phyloP scores from a whole-genome alignment of 2,329 filamentous ascomycete species.

The Verticillium dahliae region DNA sequence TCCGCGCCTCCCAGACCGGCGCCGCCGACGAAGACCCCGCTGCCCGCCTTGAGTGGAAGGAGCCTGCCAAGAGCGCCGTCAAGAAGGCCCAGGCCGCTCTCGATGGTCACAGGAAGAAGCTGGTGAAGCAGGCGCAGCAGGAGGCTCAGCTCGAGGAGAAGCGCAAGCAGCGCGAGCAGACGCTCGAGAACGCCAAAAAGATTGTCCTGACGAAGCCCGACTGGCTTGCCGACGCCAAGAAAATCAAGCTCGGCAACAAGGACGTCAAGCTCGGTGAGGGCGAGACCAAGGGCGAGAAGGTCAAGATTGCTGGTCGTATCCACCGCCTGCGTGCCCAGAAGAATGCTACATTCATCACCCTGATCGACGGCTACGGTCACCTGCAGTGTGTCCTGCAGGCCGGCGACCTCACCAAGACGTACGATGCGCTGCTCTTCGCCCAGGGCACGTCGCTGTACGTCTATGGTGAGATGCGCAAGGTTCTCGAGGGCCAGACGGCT shows the following conservation, averaged over 20 bases:
- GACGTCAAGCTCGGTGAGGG: slow-evolving; percentile 54
- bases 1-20: slow-evolving; percentile 60
- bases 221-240: slow-evolving; percentile 65
- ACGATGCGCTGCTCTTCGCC: slow-evolving; percentile 79
- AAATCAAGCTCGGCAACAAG: slow-evolving; percentile 70
- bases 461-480: slow-evolving; percentile 74
- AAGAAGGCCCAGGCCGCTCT: slow-evolving; percentile 77
- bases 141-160: slow-evolving; percentile 68
- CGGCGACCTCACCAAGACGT: slow-evolving; percentile 81
- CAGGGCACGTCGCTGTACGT: slow-evolving; percentile 83
- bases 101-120: slow-evolving; percentile 77
- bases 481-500: slow-evolving; percentile 71
- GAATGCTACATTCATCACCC: slow-evolving; percentile 78
- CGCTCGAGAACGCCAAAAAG: slow-evolving; percentile 71
- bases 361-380: slow-evolving; percentile 76
- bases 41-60: slow-evolving; percentile 67
- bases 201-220: slow-evolving; percentile 62
- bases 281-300: slow-evolving; percentile 56
- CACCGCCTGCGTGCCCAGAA: slow-evolving; percentile 78
- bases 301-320: slow-evolving; percentile 76
- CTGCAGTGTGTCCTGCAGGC: slow-evolving; percentile 75
- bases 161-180: slow-evolving; percentile 55
- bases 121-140: slow-evolving; percentile 67
- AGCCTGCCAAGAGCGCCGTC: slow-evolving; percentile 72
- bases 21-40: slow-evolving; percentile 57